A percentile compares a stretch with the other conserved stretches of the same genome.
phyloP scores from a whole-genome alignment of 495 filamentous ascomycete genomes.

The Podospora bellae-mahoneyi region DNA sequence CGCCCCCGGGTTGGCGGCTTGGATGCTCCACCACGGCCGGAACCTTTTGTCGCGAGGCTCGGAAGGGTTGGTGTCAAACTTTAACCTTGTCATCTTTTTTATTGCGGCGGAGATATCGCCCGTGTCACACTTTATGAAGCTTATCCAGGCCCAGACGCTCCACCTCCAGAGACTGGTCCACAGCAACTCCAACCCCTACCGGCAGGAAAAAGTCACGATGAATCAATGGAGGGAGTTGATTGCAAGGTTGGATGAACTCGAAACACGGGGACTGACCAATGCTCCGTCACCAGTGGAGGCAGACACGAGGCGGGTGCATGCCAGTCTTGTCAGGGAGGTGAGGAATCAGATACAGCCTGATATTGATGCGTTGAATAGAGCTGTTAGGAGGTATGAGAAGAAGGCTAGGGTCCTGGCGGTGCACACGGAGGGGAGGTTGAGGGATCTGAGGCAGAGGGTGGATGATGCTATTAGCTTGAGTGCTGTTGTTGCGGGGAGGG shows the following conservation, averaged over 20 bases:
- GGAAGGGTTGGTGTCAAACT: conserved; percentile 83
- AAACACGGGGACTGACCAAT: conserved; percentile 39
- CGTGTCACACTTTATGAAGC: conserved; percentile 71
- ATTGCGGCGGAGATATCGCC: conserved; percentile 84
- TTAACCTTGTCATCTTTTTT: conserved; percentile 91
- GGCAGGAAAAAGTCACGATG: conserved; percentile 41
- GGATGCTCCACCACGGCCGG: conserved; percentile 72
- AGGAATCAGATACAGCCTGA: conserved; percentile 69
- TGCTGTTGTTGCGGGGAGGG: conserved; percentile 55
- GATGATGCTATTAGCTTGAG: conserved; percentile 77
- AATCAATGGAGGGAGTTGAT: conserved; percentile 55
- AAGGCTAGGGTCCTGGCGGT: conserved; percentile 66
- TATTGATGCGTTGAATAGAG: conserved; percentile 83
- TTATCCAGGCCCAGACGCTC: conserved; percentile 74
- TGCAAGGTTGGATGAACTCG: conserved; percentile 66
- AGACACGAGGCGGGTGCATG: conserved; percentile 17
- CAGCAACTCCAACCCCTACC: conserved; percentile 42
- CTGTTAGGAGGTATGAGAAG: conserved; percentile 92
- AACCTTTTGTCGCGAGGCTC: conserved; percentile 74
- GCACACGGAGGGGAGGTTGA: conserved; percentile 72
- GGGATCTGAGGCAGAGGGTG: conserved; percentile 63
- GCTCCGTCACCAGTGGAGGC: background rate
- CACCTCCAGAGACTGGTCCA: conserved; percentile 74
- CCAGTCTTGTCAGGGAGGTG: conserved; percentile 55
- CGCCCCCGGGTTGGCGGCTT: conserved; percentile 72